phyloP scores from a whole-genome alignment of 73 alveolate species.

The Uronychia binucleata region DNA sequence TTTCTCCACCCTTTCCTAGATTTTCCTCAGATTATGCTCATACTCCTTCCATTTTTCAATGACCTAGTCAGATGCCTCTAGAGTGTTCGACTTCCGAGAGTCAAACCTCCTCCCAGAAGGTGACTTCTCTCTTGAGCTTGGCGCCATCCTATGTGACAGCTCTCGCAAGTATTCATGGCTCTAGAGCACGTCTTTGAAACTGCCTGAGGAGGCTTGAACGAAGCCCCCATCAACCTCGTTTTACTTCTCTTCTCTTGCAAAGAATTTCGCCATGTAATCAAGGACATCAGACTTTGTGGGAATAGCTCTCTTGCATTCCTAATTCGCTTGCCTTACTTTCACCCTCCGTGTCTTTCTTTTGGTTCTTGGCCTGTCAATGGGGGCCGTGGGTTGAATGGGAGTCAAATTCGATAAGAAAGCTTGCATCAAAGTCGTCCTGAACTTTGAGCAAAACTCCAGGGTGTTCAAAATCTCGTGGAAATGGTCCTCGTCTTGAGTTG shows the following conservation, averaged over 20 bases:
- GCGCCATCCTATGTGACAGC: background rate
- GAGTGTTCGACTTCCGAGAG: background rate
- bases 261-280: background rate
- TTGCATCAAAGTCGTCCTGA: background rate
- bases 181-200: too few relatives aligned
- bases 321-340: background rate
- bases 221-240: too few relatives aligned
- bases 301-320: background rate
- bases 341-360: background rate
- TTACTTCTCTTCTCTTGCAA: too few relatives aligned
- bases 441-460: conserved; percentile 20
- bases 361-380: background rate
- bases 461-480: conserved; percentile 21
- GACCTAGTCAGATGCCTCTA: background rate
- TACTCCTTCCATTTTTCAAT: background rate
- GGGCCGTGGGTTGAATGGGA: background rate
- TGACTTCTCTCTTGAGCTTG: background rate
- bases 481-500: background rate
- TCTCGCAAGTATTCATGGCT: background rate
- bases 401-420: background rate
- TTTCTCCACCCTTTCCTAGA: background rate
- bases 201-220: too few relatives aligned
- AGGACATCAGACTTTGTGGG: background rate
- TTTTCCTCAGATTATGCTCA: background rate
- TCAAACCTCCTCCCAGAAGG: background rate